Base-by-base conservation (phyloP, 768 basidiomycete species). In the Leccinum olivaceopallidum region DNA sequence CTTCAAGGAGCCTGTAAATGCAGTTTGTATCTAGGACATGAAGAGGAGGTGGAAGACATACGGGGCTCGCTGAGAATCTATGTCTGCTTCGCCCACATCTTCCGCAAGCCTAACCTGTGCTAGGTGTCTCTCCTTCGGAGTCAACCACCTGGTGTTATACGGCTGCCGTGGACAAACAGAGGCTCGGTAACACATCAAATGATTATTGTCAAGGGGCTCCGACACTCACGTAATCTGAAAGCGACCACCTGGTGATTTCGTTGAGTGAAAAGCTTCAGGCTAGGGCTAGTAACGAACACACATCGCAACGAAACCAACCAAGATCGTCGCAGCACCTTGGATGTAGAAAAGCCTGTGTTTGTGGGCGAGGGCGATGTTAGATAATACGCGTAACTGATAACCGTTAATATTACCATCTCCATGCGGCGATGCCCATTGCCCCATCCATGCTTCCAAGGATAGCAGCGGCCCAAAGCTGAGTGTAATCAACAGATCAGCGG, bases 21-120 rank as follows among this genome's bases (percentile, higher is more conserved):
- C 6, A 34, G 7, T 65, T 18, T 8, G 4, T 18, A 52, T 59
- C 9, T 12, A 10, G 32, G 30, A 13, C 10, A 16, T 6, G 24
- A 18, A 20, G 30, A 6, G 5, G 13, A 55, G 8, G n/a, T 34
- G 49, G 39, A 44, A 10, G 18, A 75, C 84, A 44, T 69, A 88
- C 87, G 86, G 84, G 57, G 85, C 85, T 36, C 78, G 73, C 0
- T 69, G 68, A 18, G 80, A 80, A 63, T 89, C 87, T 64, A 79
- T 71, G 64, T 88, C 42, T 10, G 42, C 42, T 44, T 44, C 42
- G n/a, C 42, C 42, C 4, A n/a, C n/a, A 10, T 44, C 42, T 65
- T 88, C 87, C 0, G 86, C 83, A 14, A 88, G 80, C 7, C 87
- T 83, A 14, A 80, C 81, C 70, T 86, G 86, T 5, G 87, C 87